These are phyloP conservation scores for Termitomyces sp. DNA, from an alignment of 768 basidiomycete genomes.

Conservation along the genomic window DNA sequence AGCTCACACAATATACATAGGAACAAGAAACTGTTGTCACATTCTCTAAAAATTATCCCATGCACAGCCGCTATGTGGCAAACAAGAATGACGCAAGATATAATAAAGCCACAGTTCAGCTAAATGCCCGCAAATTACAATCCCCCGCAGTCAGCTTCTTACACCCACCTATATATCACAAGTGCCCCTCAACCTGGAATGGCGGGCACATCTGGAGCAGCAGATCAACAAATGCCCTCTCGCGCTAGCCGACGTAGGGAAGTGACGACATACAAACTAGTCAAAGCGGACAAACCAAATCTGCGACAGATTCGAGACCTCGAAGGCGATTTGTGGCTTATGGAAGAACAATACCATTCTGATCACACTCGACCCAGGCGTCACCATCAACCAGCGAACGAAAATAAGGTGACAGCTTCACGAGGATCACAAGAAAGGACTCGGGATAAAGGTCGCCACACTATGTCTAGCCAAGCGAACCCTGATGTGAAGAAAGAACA, in stretches of 20 bases:
- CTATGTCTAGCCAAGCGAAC: not conserved
- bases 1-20: not conserved
- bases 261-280: not conserved
- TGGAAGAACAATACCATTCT: not conserved
- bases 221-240: not conserved
- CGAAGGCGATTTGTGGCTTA: not conserved
- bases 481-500: not conserved
- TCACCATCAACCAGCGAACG: not conserved
- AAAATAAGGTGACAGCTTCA: not conserved
- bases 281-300: not conserved
- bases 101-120: not conserved
- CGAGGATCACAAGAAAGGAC: not conserved
- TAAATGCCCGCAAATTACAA: no score
- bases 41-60: no score
- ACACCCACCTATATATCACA: no score
- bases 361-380: not conserved
- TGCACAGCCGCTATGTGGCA: slow-evolving; percentile 2
- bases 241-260: not conserved
- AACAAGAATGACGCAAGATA: not conserved
- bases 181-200: not conserved
- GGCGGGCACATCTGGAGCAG: not conserved
- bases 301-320: not conserved
- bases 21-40: not conserved
- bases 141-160: not conserved
- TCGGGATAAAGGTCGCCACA: not conserved